Base-by-base conservation (phyloP, 2,329 filamentous ascomycete species). In the Chaetothyriales sp. region DNA sequence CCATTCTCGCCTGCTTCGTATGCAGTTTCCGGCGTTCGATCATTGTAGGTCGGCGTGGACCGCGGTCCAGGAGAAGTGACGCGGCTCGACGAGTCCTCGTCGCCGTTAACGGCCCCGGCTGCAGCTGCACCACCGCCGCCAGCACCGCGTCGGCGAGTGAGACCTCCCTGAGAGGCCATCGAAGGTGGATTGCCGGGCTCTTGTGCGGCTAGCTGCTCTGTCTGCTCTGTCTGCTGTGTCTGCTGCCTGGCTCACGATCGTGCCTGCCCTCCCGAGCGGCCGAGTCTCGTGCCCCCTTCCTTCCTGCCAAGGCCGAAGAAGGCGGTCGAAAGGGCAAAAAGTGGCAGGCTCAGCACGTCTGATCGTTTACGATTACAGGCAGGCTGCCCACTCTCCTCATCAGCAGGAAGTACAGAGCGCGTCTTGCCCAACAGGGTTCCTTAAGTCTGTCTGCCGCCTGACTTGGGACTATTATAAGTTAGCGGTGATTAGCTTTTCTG, bases 1-100 rank as follows among this genome's bases (percentile, higher is more conserved):
- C 92, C 92, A 72, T 95, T 95, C 70, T 94, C 90, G 67, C 84
- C 71, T 63, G 68, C 77, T 65, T 76, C 88, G 74, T 94, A 96
- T 63, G 84, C 90, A 54, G 92, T 95, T 71, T 82, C 80, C 50
- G 78, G 78, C 18, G 70, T 67, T 57, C 75, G 70, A 61, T 73
- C 65, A 53, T 73, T 73, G 60, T 67, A 66, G 55, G 73, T 78
- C 73, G 73, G 79, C 70, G 62, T 75, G 71, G 73, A 79, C 74
- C 70, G 68, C 55, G 81, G 78, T 52, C 73, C 73, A 42, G 81
- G 81, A 47, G 80, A 83, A 62, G 76, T 74, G 60, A 84, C 80
- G 63, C 82, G 75, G 70, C 76, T 79, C 62, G 74, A 71, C 60
- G 81, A 76, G 60, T 78, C 75, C 64, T 78, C 75, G 56, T 83